Percentiles rank a stretch among this genome's conserved stretches.
These are phyloP conservation scores for Sphagnum tenellum DNA, from an alignment of 225 moss, liverwort and hornwort genomes.

Conservation along the genomic window DNA sequence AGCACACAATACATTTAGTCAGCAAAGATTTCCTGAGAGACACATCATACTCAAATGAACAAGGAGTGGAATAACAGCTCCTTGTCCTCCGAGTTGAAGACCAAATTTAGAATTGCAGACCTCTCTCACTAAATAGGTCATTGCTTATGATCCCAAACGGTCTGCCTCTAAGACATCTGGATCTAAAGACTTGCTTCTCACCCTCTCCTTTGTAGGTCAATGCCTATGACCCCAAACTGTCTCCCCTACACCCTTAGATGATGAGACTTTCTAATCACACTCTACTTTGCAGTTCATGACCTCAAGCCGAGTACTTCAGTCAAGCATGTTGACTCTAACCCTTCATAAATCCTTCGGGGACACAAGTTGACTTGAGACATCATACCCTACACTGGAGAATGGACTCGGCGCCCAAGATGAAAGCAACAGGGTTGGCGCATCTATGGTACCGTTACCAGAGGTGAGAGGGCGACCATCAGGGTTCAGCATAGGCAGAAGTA, in stretches of 20 bases:
- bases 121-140: neutral
- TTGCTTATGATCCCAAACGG: neutral
- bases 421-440: conserved; percentile 79
- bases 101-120: neutral
- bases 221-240: no score
- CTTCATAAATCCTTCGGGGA: neutral
- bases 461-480: conserved; percentile 77
- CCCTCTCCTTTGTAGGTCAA: no score
- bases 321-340: no score
- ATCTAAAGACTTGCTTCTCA: no score
- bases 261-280: neutral
- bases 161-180: neutral
- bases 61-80: no score
- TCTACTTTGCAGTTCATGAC: conserved; percentile 1
- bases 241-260: neutral
- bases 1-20: conserved; percentile 13
- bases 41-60: no score
- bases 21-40: neutral
- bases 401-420: conserved; percentile 52
- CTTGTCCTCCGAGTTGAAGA: no score
- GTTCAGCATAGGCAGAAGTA: conserved; percentile 78
- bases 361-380: conserved; percentile 2
- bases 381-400: conserved; percentile 24
- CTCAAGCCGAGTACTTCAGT: conserved; percentile 3
- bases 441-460: conserved; percentile 90